These are phyloP conservation scores for Hyphopichia wangnamkhiaoensis DNA, from an alignment of 1,139 yeast species.

Conservation along the genomic window DNA sequence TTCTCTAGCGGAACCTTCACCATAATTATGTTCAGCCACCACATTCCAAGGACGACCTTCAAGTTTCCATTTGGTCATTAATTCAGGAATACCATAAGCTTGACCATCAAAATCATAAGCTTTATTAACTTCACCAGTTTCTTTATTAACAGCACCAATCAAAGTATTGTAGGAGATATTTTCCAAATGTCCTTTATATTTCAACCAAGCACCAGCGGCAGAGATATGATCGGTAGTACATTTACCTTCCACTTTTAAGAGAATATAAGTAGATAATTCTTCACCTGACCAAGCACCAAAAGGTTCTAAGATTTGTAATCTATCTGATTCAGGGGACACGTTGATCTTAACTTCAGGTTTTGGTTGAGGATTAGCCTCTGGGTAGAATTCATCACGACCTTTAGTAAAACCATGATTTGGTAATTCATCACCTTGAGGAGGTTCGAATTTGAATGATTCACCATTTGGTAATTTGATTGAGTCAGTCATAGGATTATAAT, in stretches of 20 bases:
- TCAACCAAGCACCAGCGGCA: conserved; percentile 99
- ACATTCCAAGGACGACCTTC: conserved; percentile 89
- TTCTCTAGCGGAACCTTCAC: conserved; percentile 99
- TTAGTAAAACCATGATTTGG: conserved; percentile 78
- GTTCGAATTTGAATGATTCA: conserved; percentile 65
- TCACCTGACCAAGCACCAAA: conserved; percentile 83
- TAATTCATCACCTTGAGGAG: conserved; percentile 83
- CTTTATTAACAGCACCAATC: conserved; percentile 96
- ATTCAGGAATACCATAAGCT: conserved; percentile 82
- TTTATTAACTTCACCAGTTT: conserved; percentile 91
- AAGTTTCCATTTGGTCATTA: conserved; percentile 93
- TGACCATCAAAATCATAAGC: conserved; percentile 87
- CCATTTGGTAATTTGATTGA: conserved; percentile 68
- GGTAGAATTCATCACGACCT: conserved; percentile 85
- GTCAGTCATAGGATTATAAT: conserved; percentile 86
- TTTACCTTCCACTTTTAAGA: conserved; percentile 92
- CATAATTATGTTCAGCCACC: conserved; percentile 96
- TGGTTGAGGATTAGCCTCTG: conserved; percentile 76
- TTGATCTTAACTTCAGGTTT: conserved; percentile 65
- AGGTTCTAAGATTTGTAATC: conserved; percentile 83
- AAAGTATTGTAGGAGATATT: conserved; percentile 93
- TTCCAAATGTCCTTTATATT: conserved; percentile 96
- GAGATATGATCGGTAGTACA: conserved; percentile 98
- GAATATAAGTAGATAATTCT: conserved; percentile 73
- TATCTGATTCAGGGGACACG: conserved; percentile 73